A percentile compares a stretch with the other conserved stretches of the same genome.
Conservation (phyloP, 805 yeast genomes). For the Blastobotrys terrestris region DNA sequence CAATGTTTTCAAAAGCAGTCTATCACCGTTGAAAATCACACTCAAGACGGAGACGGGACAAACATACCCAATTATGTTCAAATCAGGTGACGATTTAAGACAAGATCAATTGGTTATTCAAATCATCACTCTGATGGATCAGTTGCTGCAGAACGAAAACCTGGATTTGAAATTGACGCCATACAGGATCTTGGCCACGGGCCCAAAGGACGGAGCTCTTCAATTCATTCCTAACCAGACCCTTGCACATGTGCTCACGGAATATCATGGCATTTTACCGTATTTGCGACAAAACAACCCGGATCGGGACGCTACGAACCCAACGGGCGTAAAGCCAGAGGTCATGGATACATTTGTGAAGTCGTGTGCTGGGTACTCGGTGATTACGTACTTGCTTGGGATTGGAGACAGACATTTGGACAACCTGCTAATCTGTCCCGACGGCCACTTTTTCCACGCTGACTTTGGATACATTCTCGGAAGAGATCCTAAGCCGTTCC, state of each 20-base stretch:
- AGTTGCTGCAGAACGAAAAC: slow-evolving; percentile 78
- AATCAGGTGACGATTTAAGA: slow-evolving; percentile 90
- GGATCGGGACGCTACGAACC: slow-evolving; percentile 17
- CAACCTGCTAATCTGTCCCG: slow-evolving; percentile 71
- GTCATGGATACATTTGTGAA: slow-evolving; percentile 92
- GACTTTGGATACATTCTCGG: slow-evolving; percentile 97
- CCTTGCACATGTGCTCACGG: slow-evolving; percentile 66
- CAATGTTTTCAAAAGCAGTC: slow-evolving; percentile 82
- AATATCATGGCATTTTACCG: slow-evolving; percentile 62
- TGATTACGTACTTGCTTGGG: slow-evolving; percentile 86
- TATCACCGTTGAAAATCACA: slow-evolving; percentile 80
- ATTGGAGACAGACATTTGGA: slow-evolving; percentile 98
- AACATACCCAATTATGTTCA: slow-evolving; percentile 79
- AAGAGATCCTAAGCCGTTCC: slow-evolving; percentile 96
- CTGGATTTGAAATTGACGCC: slow-evolving; percentile 84
- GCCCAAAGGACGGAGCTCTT: slow-evolving; percentile 84
- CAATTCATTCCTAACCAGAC: slow-evolving; percentile 95
- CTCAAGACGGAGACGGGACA: slow-evolving; percentile 51
- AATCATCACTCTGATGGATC: slow-evolving; percentile 86
- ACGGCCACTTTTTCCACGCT: slow-evolving; percentile 93
- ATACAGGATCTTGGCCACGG: slow-evolving; percentile 83
- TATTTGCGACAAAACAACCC: slow-evolving; percentile 64
- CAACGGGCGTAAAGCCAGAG: slow-evolving; percentile 43
- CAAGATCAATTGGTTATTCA: slow-evolving; percentile 98
- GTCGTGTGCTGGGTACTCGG: slow-evolving; percentile 97